Evolutionary conservation across 768 basidiomycete species (phyloP), one percentile per base, ranked within the genome.

Genomic region (Butyriboletus loyo): DNA sequence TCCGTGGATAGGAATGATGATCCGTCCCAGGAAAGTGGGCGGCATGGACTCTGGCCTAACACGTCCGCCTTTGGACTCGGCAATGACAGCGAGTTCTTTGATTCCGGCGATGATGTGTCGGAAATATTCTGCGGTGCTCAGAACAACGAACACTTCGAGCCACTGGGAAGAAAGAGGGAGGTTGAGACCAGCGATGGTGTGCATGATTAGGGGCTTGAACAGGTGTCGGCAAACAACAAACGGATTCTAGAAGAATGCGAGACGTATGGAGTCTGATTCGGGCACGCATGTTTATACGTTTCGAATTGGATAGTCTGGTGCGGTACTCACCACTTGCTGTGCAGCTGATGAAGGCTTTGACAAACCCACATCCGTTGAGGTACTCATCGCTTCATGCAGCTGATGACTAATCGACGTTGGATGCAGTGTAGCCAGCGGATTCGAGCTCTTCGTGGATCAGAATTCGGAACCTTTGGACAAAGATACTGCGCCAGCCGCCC

Each of bases 1-100:
- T 11, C 38, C 52, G 17, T 68, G 70, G 36, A 70, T 44, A 9
- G 64, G 67, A 8, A 59, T 53, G 54, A 68, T 34, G 50, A 66
- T 39, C 34, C 57, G 56, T n/a, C 61, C 63, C 25, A 61, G 5
- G 55, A 66, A 34, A 1, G 46, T 53, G 8, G 58, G 7, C 1
- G 57, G 49, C 37, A 56, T 46, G n/a, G 52, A 49, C 31, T 61
- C 61, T 9, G 56, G 35, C 21, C 55, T 45, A 5, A 69, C 49
- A 4, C 47, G 51, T 2, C 65, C 66, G 30, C 46, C 55, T 41
- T 54, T 52, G 11, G 45, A 49, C 34, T 55, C 39, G 35, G 59
- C 50, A 5, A 50, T 1, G 31, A 32, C 27, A 1, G 46, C 45
- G 7, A 27, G 10, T 7, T 4, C 5, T 37, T 27, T 55, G 0